These are phyloP conservation scores for Durio zibethinus DNA, from an alignment of 345 rosid species.

Conservation along the genomic window DNA sequence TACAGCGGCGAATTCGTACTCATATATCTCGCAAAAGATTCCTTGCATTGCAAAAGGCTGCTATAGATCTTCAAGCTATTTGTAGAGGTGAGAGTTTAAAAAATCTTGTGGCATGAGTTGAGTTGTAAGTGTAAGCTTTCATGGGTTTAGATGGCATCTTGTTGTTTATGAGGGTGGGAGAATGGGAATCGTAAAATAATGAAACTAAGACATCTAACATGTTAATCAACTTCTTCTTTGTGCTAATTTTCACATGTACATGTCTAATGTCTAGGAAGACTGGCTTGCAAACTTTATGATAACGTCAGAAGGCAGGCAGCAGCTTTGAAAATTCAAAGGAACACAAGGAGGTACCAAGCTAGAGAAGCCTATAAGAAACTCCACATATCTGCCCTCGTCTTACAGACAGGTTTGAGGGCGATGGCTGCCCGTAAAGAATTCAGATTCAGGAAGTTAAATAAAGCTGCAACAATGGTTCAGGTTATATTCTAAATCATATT, in stretches of 20 bases:
- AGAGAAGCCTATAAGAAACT: conserved; percentile 52
- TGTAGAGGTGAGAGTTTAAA: conserved; percentile 59
- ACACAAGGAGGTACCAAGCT: conserved; percentile 42
- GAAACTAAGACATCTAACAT: not conserved
- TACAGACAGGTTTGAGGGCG: conserved; percentile 70
- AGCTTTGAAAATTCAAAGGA: conserved; percentile 72
- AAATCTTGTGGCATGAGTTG: not conserved
- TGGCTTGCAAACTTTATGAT: conserved; percentile 52
- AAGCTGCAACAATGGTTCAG: conserved; percentile 68
- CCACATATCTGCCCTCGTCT: conserved; percentile 41
- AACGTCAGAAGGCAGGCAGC: conserved; percentile 53
- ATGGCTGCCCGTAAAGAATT: conserved; percentile 64
- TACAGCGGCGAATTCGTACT: conserved; percentile 74
- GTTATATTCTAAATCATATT: conserved; percentile 23
- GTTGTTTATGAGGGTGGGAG: not conserved
- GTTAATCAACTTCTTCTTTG: not conserved
- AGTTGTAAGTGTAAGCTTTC: not conserved
- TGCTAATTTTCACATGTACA: conserved; percentile 6
- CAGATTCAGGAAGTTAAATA: conserved; percentile 54
- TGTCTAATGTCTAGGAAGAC: conserved; percentile 44
- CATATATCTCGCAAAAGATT: conserved; percentile 68
- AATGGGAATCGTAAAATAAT: not conserved
- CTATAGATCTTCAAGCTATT: conserved; percentile 52
- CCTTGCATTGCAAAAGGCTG: conserved; percentile 58
- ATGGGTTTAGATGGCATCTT: not conserved